These are phyloP conservation scores for Spathaspora boniae DNA, from an alignment of 805 yeast genomes.

Conservation along the genomic window DNA sequence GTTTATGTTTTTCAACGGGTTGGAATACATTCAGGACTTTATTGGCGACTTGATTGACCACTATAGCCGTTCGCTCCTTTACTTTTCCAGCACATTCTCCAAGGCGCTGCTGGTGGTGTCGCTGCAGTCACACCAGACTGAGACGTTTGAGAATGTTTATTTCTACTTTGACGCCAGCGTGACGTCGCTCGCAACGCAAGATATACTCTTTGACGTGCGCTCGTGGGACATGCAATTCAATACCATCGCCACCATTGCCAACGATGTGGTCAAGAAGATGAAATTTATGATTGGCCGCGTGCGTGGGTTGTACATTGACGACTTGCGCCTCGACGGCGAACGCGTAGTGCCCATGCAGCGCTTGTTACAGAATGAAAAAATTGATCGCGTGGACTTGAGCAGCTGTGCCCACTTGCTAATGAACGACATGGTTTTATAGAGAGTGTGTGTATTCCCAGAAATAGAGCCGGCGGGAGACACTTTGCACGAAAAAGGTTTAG, in stretches of 20 bases:
- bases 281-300: conserved; percentile 30
- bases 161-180: conserved; percentile 33
- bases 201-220: conserved; percentile 6
- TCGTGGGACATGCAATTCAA: conserved; percentile 18
- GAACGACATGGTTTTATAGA: conserved; percentile 17
- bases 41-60: conserved; percentile 30
- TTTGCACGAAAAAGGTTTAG: too few species aligned
- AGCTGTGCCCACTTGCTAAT: conserved; percentile 17
- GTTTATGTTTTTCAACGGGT: conserved; percentile 37
- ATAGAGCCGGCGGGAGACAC: too few species aligned
- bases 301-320: conserved; percentile 31
- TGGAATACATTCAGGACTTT: conserved; percentile 28
- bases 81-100: not conserved
- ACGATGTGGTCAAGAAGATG: conserved; percentile 33
- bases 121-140: conserved; percentile 2
- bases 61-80: conserved; percentile 10
- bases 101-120: not conserved
- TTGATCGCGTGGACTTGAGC: conserved; percentile 28
- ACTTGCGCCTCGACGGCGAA: conserved; percentile 26
- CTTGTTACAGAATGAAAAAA: conserved; percentile 28
- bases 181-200: conserved; percentile 4
- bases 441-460: too few species aligned
- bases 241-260: conserved; percentile 26
- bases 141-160: conserved; percentile 23
- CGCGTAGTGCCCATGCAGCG: conserved; percentile 26